Conservation (phyloP, 2,329 filamentous ascomycete genomes). For the Drechslera avenae region DNA sequence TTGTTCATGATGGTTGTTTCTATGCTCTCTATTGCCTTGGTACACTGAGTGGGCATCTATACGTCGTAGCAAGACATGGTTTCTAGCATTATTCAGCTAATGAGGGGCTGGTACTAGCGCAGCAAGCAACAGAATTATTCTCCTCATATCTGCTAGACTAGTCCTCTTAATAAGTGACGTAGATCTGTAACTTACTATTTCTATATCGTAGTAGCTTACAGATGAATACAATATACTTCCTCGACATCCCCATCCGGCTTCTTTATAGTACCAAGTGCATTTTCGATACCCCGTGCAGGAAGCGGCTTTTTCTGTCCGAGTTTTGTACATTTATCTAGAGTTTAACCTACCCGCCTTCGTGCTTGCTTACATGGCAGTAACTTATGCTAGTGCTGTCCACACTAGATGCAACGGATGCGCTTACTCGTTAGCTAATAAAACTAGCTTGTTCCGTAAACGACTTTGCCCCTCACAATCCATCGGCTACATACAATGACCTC, state of each 20-base stretch:
- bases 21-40: slow-evolving; percentile 6
- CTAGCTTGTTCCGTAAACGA: too few relatives aligned
- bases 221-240: too few relatives aligned
- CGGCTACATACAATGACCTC: too few relatives aligned
- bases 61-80: slow-evolving; percentile 3
- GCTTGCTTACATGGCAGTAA: too few relatives aligned
- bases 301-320: neutral
- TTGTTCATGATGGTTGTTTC: slow-evolving; percentile 3
- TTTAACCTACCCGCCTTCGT: too few relatives aligned
- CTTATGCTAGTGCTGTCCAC: neutral
- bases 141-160: neutral
- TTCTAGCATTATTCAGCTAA: slow-evolving; percentile 6
- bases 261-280: too few relatives aligned
- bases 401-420: neutral
- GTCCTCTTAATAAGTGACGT: neutral
- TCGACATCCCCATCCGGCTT: too few relatives aligned
- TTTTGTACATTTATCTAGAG: too few relatives aligned
- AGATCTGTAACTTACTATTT: too few relatives aligned
- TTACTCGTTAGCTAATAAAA: neutral
- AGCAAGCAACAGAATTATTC: neutral
- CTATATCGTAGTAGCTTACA: too few relatives aligned
- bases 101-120: neutral
- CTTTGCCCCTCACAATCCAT: too few relatives aligned
- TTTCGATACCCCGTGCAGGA: too few relatives aligned
- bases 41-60: slow-evolving; percentile 7